Evolutionary conservation across 148 eudicot species (phyloP).

Genomic region (Tetragonia tetragonoides): DNA sequence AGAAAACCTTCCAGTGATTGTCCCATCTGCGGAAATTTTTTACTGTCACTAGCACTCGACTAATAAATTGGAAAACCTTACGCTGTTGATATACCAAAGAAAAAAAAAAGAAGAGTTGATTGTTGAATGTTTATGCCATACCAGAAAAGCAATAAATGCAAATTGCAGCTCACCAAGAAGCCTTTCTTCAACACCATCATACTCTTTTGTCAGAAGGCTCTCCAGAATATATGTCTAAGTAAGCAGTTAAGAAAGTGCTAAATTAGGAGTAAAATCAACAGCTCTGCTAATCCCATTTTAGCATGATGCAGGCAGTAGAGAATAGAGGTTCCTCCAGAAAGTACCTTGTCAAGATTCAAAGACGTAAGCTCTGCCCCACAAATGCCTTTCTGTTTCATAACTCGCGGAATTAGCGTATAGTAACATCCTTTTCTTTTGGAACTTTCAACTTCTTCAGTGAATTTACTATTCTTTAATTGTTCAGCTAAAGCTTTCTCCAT

Average conservation of each 20-base stretch:
- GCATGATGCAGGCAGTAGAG: neutral
- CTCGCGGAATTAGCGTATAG: slow-evolving; percentile 74
- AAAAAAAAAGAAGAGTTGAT: neutral
- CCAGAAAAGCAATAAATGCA: slow-evolving; percentile 87
- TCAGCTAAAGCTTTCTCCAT: slow-evolving; percentile 73
- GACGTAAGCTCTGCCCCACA: slow-evolving; percentile 69
- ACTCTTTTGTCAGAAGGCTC: slow-evolving; percentile 61
- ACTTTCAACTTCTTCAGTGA: slow-evolving; percentile 37
- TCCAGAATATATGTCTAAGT: slow-evolving; percentile 70
- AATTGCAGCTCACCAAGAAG: slow-evolving; percentile 92
- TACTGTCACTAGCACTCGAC: neutral
- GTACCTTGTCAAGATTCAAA: slow-evolving; percentile 93
- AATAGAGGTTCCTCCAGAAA: neutral
- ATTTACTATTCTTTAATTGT: slow-evolving; percentile 62
- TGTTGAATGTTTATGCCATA: slow-evolving; percentile 24
- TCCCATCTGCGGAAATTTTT: slow-evolving; percentile 72
- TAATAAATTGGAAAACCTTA: neutral
- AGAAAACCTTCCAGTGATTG: slow-evolving; percentile 94
- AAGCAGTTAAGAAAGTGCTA: neutral
- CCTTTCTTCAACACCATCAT: slow-evolving; percentile 69
- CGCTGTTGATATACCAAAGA: neutral
- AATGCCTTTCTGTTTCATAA: slow-evolving; percentile 80
- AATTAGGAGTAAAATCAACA: neutral
- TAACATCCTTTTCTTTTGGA: slow-evolving; percentile 62
- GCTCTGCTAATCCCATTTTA: neutral